Evolutionary conservation across 441 rosid genomes (phyloP).

Genomic region (Populus tomentosa): DNA sequence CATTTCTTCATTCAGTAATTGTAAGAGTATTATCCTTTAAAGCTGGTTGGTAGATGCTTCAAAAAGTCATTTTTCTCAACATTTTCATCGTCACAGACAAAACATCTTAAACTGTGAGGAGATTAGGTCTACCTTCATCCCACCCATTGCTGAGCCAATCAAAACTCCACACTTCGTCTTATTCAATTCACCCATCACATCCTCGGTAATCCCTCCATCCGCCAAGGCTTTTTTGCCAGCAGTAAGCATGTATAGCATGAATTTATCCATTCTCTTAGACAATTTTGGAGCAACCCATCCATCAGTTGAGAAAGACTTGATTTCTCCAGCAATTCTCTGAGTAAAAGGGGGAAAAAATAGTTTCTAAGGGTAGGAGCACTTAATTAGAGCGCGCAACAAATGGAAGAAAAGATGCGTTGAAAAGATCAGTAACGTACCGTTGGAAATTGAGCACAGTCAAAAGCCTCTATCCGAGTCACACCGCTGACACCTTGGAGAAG

Average conservation of each 20-base stretch:
- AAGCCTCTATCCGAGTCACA: slow-evolving; percentile 71
- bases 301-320: slow-evolving; percentile 82
- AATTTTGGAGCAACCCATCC: slow-evolving; percentile 93
- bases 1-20: background rate
- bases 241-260: slow-evolving; percentile 93
- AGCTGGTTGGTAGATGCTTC: background rate
- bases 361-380: slow-evolving; percentile 2
- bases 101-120: slow-evolving; percentile 13
- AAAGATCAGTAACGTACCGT: slow-evolving; percentile 39
- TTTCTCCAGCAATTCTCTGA: slow-evolving; percentile 97
- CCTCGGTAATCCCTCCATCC: slow-evolving; percentile 85
- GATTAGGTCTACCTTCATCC: slow-evolving; percentile 57
- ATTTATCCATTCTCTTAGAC: slow-evolving; percentile 94
- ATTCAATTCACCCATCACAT: slow-evolving; percentile 66
- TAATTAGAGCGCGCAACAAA: background rate
- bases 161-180: slow-evolving; percentile 72
- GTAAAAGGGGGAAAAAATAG: slow-evolving; percentile 26
- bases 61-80: background rate
- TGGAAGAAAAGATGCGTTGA: slow-evolving; percentile 12
- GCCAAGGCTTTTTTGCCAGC: slow-evolving; percentile 97
- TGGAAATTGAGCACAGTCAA: slow-evolving; percentile 77
- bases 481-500: slow-evolving; percentile 88
- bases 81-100: background rate
- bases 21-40: background rate
- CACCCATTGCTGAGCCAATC: slow-evolving; percentile 85